phyloP scores from a whole-genome alignment of 2,329 filamentous ascomycete genomes.

The Monosporascus sp. region DNA sequence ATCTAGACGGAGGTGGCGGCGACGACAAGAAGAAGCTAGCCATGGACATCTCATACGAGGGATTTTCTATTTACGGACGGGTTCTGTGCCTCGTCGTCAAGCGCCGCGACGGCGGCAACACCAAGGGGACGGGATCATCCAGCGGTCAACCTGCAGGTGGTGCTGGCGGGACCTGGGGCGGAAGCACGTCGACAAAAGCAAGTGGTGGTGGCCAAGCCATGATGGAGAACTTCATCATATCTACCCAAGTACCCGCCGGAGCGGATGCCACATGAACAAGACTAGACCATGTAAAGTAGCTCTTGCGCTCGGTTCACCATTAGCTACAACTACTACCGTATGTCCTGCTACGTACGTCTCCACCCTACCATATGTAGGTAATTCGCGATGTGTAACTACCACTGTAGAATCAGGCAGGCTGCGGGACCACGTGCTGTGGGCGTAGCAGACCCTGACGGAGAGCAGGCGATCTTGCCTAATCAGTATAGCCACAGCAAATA shows the following conservation, averaged over 20 bases:
- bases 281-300: not conserved
- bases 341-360: too few species aligned
- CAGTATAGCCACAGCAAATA: too few species aligned
- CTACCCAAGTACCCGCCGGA: constrained; percentile 60
- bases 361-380: too few species aligned
- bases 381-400: too few species aligned
- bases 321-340: too few species aligned
- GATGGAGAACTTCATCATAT: constrained; percentile 82
- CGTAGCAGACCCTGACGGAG: too few species aligned
- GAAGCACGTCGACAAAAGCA: constrained; percentile 21
- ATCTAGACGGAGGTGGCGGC: constrained; percentile 20
- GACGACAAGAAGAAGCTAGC: constrained; percentile 89
- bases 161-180: constrained; percentile 21
- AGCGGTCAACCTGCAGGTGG: constrained; percentile 23
- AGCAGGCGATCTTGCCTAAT: too few species aligned
- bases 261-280: constrained; percentile 24
- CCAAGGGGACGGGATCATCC: constrained; percentile 23
- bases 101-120: constrained; percentile 57
- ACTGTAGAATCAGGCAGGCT: too few species aligned
- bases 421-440: too few species aligned
- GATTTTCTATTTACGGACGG: constrained; percentile 91
- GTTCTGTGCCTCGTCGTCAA: constrained; percentile 87
- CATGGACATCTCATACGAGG: constrained; percentile 85
- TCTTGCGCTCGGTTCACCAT: too few species aligned
- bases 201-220: constrained; percentile 54